Conservation (phyloP, 805 yeast genomes). For the Nakazawaea siamensis region DNA sequence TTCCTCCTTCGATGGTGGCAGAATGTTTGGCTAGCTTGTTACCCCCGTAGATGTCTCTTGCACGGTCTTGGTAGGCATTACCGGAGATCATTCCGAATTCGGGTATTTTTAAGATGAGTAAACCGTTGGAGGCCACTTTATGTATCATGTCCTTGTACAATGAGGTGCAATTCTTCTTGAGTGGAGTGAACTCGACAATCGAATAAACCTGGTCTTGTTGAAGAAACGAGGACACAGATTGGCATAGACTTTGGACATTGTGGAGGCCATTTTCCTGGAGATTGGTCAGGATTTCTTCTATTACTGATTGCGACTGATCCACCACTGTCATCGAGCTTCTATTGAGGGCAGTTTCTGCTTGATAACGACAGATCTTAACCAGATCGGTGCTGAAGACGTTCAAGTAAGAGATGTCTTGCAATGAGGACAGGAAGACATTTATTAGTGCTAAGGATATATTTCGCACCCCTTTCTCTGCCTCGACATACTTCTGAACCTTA, state of each 20-base stretch:
- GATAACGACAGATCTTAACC: too few relatives aligned
- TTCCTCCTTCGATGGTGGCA: slow-evolving; percentile 87
- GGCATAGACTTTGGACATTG: background rate
- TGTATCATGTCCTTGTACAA: slow-evolving; percentile 48
- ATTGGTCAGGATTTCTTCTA: background rate
- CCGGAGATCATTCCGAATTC: slow-evolving; percentile 97
- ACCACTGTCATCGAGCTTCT: slow-evolving; percentile 27
- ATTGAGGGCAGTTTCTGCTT: too few relatives aligned
- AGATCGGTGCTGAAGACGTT: too few relatives aligned
- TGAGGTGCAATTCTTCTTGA: slow-evolving; percentile 4
- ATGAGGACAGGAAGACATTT: too few relatives aligned
- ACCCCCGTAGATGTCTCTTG: slow-evolving; percentile 86
- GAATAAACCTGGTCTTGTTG: background rate
- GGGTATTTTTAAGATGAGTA: slow-evolving; percentile 87
- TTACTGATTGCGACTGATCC: background rate
- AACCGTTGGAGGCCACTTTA: slow-evolving; percentile 69
- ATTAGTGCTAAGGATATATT: too few relatives aligned
- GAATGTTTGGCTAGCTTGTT: slow-evolving; percentile 64
- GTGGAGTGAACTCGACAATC: slow-evolving; percentile 7
- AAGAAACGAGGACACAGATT: background rate
- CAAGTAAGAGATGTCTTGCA: too few relatives aligned
- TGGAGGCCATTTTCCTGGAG: too few relatives aligned
- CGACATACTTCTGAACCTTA: too few relatives aligned
- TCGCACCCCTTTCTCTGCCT: too few relatives aligned
- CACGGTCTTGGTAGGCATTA: slow-evolving; percentile 91